phyloP scores from a whole-genome alignment of 2,329 filamentous ascomycete species.

The Penicillium sp. region DNA sequence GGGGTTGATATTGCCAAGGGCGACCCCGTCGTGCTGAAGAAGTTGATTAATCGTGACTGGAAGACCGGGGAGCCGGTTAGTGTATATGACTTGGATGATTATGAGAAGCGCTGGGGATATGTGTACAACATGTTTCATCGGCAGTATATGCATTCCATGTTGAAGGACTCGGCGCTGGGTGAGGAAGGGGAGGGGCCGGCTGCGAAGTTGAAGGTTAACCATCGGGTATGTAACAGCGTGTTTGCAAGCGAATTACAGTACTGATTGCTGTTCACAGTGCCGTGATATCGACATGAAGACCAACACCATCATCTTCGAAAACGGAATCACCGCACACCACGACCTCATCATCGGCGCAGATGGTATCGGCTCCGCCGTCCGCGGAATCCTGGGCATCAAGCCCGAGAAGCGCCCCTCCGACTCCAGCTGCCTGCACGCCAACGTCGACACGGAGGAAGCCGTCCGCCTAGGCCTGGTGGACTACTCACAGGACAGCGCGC shows the following conservation, averaged over 20 bases:
- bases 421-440: conserved; percentile 65
- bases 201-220: conserved; percentile 58
- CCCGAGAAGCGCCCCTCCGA: conserved; percentile 62
- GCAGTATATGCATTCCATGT: conserved; percentile 68
- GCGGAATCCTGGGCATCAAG: conserved; percentile 62
- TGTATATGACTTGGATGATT: conserved; percentile 65
- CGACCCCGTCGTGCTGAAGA: conserved; percentile 65
- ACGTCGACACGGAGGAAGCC: conserved; percentile 63
- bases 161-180: conserved; percentile 61
- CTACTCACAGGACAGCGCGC: conserved; percentile 60
- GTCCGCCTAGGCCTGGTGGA: conserved; percentile 62
- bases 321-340: conserved; percentile 54
- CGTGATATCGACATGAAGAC: conserved; percentile 55
- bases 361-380: conserved; percentile 67
- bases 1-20: conserved; percentile 64
- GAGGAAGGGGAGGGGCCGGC: conserved; percentile 56
- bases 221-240: conserved; percentile 41
- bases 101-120: conserved; percentile 65
- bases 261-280: conserved; percentile 34
- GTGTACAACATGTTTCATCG: conserved; percentile 71
- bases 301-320: conserved; percentile 55
- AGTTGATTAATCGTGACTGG: conserved; percentile 71
- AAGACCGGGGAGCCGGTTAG: conserved; percentile 66
- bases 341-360: conserved; percentile 66
- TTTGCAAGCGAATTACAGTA: no score